These are phyloP conservation scores for Basidioascus undulatus DNA, from an alignment of 768 basidiomycete species.

Conservation along the genomic window DNA sequence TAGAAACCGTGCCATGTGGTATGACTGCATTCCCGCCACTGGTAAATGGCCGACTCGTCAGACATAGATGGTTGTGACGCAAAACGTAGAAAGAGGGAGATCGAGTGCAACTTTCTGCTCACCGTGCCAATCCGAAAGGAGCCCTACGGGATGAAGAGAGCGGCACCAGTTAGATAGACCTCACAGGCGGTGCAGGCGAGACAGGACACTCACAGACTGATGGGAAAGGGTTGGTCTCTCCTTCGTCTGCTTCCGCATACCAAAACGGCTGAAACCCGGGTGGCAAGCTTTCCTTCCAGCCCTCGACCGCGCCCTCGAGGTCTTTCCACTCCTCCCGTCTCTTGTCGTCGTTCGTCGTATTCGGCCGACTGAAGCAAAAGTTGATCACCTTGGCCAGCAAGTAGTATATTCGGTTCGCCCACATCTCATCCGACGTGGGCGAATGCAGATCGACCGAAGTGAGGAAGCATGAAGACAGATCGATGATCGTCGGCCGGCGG, in stretches of 20 bases:
- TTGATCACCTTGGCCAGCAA: background rate
- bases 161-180: no score
- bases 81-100: no score
- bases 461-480: background rate
- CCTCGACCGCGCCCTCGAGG: background rate
- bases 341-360: background rate
- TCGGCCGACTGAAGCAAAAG: background rate
- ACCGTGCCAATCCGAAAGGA: background rate
- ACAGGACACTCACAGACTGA: background rate
- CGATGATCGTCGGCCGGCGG: background rate
- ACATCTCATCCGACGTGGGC: background rate
- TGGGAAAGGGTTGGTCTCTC: background rate
- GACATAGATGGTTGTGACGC: no score
- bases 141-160: background rate
- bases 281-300: background rate
- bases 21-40: background rate
- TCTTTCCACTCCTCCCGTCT: background rate
- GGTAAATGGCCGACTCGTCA: background rate
- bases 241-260: background rate
- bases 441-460: background rate
- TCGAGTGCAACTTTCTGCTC: no score
- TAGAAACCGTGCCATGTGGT: background rate
- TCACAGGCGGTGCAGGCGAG: no score
- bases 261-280: background rate
- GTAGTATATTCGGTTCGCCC: background rate